Base-by-base conservation (phyloP, 306 rosid species). In the Biancaea sappan region DNA sequence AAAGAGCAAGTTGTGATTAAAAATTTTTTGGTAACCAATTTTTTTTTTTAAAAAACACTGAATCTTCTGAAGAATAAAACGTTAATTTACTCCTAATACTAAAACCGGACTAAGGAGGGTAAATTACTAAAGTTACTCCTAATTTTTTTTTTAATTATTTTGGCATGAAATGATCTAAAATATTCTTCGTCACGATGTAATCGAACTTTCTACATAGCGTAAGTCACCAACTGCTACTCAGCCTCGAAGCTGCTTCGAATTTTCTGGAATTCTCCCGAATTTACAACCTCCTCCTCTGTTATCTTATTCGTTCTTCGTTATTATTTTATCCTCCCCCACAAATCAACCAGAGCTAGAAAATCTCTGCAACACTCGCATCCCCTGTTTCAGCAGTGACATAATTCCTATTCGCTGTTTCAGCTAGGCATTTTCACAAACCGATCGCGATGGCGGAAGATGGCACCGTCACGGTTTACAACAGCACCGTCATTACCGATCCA, bases 371-470 rank as follows among this genome's bases (percentile, higher is more conserved):
- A 26, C 15, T 25, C 10, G 14, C 15, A 16, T 31, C 69, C 25
- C 1, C 50, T 6, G 37, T 1, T 29, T 14, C 6, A 7, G 2
- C 32, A 1, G 3, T 11, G n/a, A n/a, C 47, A 22, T 1, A 21
- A 6, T 47, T 25, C 2, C 8, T 4, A 29, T 9, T 25, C 28
- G 10, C 24, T 22, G 31, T 3, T 71, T 80, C 48, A 34, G 14
- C 40, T 21, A 8, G 50, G 51, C 86, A 81, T 81, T 47, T 77
- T 51, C 79, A 21, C 84, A 58, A 82, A 73, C 81, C 73, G 50
- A 8, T 72, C 18, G 46, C 76, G 22, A 87, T 89, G 88, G 86
- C 89, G 2, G 88, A 85, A 66, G 88, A 85, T 75, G 81, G 84
- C 40, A 63, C 88, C 6, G 85, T 92, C 28, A 77, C 87, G 2